Percentiles rank a stretch among this genome's conserved stretches.
Conservation (phyloP, 768 basidiomycete species). For the Collybia sordida region DNA sequence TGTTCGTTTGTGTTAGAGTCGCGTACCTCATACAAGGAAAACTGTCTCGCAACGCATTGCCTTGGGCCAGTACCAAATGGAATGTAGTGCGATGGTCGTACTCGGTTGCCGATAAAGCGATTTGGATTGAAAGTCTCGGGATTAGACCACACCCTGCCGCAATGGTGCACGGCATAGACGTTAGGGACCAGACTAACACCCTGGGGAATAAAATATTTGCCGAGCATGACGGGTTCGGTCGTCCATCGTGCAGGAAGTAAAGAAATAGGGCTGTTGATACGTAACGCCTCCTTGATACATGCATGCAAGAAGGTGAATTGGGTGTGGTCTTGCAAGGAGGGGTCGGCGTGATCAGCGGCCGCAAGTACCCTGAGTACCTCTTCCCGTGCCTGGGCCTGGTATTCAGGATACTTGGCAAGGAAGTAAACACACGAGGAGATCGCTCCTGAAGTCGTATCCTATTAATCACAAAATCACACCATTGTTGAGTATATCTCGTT, state of each 20-base stretch:
- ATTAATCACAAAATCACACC: neutral
- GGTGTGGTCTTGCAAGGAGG: constrained; percentile 25
- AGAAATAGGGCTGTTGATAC: constrained; percentile 31
- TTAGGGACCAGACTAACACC: constrained; percentile 29
- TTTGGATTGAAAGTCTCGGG: constrained; percentile 28
- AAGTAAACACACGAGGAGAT: constrained; percentile 34
- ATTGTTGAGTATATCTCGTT: constrained; percentile 3
- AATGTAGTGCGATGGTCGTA: constrained; percentile 17
- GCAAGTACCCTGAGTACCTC: constrained; percentile 33
- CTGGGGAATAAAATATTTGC: constrained; percentile 29
- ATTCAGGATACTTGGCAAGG: constrained; percentile 33
- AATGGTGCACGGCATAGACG: constrained; percentile 30
- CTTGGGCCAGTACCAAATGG: constrained; percentile 32
- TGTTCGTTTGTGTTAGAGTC: neutral
- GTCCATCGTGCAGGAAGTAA: constrained; percentile 24
- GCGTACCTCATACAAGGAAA: constrained; percentile 23
- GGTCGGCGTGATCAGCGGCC: constrained; percentile 19
- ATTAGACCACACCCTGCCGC: constrained; percentile 24
- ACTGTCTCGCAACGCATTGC: constrained; percentile 31
- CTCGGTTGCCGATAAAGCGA: constrained; percentile 21
- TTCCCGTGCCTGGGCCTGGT: constrained; percentile 32
- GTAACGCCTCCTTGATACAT: constrained; percentile 38
- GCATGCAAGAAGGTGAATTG: constrained; percentile 31
- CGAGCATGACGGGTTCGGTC: constrained; percentile 18
- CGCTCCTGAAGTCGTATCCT: constrained; percentile 40